Evolutionary conservation across 2,329 filamentous ascomycete genomes (phyloP), one percentile per base, ranked within the genome.

Genomic region (Botrytis sinoallii): DNA sequence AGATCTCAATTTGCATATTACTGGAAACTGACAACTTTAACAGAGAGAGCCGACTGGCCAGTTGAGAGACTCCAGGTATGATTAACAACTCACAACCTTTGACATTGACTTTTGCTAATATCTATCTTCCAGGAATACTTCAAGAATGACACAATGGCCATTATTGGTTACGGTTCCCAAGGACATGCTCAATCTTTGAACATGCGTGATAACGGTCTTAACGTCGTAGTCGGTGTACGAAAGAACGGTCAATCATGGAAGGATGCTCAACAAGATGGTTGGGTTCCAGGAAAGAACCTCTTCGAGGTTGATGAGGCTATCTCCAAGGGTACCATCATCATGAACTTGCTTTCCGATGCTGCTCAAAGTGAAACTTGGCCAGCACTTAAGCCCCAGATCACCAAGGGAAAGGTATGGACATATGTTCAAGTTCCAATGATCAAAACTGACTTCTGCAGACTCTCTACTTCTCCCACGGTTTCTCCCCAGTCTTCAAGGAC

Each of bases 401-500:
- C 92, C 86, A 95, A 98, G 93, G 96, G 94, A 88, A 99, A 99
- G 93, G 93, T 95, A 86, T 78, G 88, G 79, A 76, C 64, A 64
- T 4, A 55, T 46, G 35, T 55, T 20, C 42, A 12, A 14, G 46
- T 48, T 66, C 61, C 42, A 4, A 40, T 29, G 25, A 40, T 55
- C n/a, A 66, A 76, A 74, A 71, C 77, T 80, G 70, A 75, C 52
- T 48, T 69, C 60, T 20, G 48, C 78, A 96, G 95, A 99, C 96
- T 76, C 93, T 99, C 81, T 99, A 99, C 92, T 99, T 99, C 91
- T 98, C 96, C 80, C 96, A 99, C 91, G 96, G 96, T 83, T 99
- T 99, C 93, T 98, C 96, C 77, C 96, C 96, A 84, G 95, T 99
- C 86, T 99, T 99, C 93, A 98, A 98, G 90, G 92, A 97, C 85